Evolutionary conservation across 2,329 filamentous ascomycete genomes (phyloP).

Genomic region (Fusarium oligoseptatum): DNA sequence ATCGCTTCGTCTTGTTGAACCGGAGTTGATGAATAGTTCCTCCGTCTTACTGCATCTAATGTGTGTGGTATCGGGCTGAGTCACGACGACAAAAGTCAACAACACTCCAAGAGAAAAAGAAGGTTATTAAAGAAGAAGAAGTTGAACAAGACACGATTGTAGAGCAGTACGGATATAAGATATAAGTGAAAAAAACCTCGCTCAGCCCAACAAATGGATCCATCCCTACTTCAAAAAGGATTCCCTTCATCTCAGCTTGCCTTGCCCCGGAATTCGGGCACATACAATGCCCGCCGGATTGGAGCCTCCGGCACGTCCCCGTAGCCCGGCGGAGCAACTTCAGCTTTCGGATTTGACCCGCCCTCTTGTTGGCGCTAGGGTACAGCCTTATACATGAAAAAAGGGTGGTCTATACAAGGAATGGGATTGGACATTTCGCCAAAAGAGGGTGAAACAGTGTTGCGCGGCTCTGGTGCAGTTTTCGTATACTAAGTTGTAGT

Average conservation of each 20-base stretch:
- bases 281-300: not conserved
- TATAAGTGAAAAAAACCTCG: not conserved
- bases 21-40: slow-evolving; percentile 1
- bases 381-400: not conserved
- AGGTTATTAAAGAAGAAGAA: not conserved
- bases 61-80: not conserved
- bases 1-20: not conserved
- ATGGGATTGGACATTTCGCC: not conserved
- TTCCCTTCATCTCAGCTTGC: not conserved
- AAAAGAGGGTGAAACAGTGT: not conserved
- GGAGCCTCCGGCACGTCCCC: not conserved
- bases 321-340: slow-evolving; percentile 9
- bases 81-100: not conserved
- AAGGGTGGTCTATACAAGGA: not conserved
- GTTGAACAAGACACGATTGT: not conserved
- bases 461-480: not conserved
- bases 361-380: not conserved
- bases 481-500: not conserved
- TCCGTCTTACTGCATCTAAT: slow-evolving; percentile 10
- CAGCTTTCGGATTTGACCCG: not conserved
- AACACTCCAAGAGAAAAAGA: not conserved
- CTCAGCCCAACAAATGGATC: not conserved
- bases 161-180: not conserved
- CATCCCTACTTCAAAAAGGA: not conserved
- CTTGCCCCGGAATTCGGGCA: not conserved